Evolutionary conservation across 768 basidiomycete genomes (phyloP).

Genomic region (Tylopilus sp.): DNA sequence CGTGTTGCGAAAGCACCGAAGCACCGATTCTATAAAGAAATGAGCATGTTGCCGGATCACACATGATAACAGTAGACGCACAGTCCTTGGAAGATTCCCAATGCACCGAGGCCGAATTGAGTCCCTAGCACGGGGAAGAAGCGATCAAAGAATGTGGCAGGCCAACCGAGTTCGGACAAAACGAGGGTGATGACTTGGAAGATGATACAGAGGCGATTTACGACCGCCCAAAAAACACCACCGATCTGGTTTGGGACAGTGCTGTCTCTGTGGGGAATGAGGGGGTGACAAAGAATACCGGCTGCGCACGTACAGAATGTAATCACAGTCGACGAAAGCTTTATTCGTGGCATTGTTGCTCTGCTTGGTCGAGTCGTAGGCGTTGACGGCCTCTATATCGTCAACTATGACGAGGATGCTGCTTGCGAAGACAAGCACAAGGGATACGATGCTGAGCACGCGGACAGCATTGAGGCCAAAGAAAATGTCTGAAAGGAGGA

Average conservation of each 20-base stretch:
- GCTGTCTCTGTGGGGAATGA: slow-evolving; percentile 44
- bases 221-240: slow-evolving; percentile 87
- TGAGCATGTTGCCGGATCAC: slow-evolving; percentile 4
- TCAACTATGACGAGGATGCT: slow-evolving; percentile 71
- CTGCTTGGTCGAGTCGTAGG: slow-evolving; percentile 45
- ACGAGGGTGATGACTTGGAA: slow-evolving; percentile 79
- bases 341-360: slow-evolving; percentile 29
- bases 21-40: slow-evolving; percentile 53
- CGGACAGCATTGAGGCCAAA: slow-evolving; percentile 79
- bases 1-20: slow-evolving; percentile 71
- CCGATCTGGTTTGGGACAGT: slow-evolving; percentile 91
- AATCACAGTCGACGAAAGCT: slow-evolving; percentile 58
- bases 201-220: slow-evolving; percentile 84
- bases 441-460: slow-evolving; percentile 70
- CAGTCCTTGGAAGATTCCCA: slow-evolving; percentile 87
- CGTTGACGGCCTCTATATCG: slow-evolving; percentile 74
- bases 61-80: slow-evolving; percentile 35
- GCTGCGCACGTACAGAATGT: slow-evolving; percentile 59
- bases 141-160: slow-evolving; percentile 70
- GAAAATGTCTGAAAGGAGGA: slow-evolving; percentile 47
- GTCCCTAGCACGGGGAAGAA: slow-evolving; percentile 87
- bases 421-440: slow-evolving; percentile 78
- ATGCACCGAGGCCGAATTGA: slow-evolving; percentile 79
- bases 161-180: slow-evolving; percentile 82
- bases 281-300: background rate